Percentiles rank a stretch among this genome's conserved stretches.
Evolutionary conservation across 108 stramenopile species (phyloP).

Genomic region (Fragilariopsis cylindrus): DNA sequence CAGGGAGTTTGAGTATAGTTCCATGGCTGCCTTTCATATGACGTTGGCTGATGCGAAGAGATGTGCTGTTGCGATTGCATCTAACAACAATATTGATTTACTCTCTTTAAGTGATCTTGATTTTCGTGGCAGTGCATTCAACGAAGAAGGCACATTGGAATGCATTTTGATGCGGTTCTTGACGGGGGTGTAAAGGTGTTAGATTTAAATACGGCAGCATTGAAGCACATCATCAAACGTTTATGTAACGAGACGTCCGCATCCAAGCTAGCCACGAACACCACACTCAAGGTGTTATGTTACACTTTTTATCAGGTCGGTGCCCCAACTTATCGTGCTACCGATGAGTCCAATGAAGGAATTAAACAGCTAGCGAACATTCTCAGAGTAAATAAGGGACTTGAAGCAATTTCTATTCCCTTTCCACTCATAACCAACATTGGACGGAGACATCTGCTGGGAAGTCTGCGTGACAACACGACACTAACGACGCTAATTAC

Average conservation of each 20-base stretch:
- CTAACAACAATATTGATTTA: neutral
- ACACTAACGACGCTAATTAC: neutral
- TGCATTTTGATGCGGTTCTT: conserved; percentile 7
- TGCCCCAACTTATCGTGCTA: no score
- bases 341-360: neutral
- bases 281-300: neutral
- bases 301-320: neutral
- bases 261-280: conserved; percentile 1
- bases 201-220: neutral
- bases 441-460: conserved; percentile 4
- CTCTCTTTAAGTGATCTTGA: neutral
- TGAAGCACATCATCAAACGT: neutral
- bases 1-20: neutral
- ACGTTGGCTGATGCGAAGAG: conserved; percentile 2
- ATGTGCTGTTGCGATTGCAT: conserved; percentile 8
- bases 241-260: neutral
- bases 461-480: conserved; percentile 5
- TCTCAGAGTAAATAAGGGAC: conserved; percentile 5
- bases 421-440: conserved; percentile 1
- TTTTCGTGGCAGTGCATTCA: neutral
- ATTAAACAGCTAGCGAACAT: conserved; percentile 5
- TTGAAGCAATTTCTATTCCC: neutral
- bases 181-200: neutral
- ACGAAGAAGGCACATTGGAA: conserved; percentile 14
- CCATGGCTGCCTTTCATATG: neutral